Conservation (phyloP, 257 asterid genomes). For the Gynochthodes officinalis region DNA sequence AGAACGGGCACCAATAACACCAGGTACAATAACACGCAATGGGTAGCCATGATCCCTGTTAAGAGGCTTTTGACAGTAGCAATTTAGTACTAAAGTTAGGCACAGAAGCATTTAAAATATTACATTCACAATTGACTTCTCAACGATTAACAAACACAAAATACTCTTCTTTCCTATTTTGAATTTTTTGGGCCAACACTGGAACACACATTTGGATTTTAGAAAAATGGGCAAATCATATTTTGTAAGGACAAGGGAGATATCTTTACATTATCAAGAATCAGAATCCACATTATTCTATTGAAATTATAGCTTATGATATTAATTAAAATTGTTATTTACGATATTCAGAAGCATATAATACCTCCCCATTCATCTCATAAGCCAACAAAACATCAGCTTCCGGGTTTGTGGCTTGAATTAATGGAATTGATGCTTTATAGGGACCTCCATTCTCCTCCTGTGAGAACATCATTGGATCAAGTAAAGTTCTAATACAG, state of each 20-base stretch:
- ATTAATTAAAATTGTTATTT: neutral
- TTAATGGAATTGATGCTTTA: slow-evolving; percentile 85
- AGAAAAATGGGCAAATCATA: neutral
- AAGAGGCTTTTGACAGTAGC: slow-evolving; percentile 45
- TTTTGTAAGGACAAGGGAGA: neutral
- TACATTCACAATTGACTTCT: neutral
- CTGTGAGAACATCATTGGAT: slow-evolving; percentile 34
- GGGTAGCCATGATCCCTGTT: slow-evolving; percentile 99
- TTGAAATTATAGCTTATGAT: neutral
- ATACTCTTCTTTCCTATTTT: neutral
- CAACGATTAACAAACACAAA: neutral
- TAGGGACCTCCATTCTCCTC: slow-evolving; percentile 99
- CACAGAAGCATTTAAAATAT: neutral
- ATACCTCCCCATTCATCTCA: slow-evolving; percentile 98
- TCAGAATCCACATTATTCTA: neutral
- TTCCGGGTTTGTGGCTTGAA: slow-evolving; percentile 87
- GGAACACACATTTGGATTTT: neutral
- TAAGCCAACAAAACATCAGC: slow-evolving; percentile 94
- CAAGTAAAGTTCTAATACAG: slow-evolving; percentile 16
- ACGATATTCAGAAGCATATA: neutral
- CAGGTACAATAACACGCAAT: slow-evolving; percentile 93
- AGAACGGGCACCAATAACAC: slow-evolving; percentile 98
- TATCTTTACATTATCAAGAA: neutral
- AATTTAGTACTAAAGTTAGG: slow-evolving; percentile 7
- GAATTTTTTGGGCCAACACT: neutral